Evolutionary conservation across 2,329 filamentous ascomycete species (phyloP), one percentile per base, ranked within the genome.

Genomic region (Stachybotrys chlorohalonatus): DNA sequence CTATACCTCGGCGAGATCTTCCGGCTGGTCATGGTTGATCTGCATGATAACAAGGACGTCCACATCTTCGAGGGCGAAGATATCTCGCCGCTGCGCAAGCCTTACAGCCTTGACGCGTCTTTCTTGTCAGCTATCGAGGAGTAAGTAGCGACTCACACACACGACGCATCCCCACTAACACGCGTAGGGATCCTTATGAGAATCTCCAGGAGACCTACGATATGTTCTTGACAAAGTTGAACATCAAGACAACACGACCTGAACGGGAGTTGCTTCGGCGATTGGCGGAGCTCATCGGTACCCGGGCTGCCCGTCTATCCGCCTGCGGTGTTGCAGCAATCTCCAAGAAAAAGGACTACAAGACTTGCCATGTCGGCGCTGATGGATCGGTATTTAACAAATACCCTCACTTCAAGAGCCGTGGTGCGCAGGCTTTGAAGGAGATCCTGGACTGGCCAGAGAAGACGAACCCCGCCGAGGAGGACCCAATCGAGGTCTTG

Each of bases 321-420:
- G 86, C 93, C 31, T 97, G 94, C 67, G 94, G 94, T 73, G 90
- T 99, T 54, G 91, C 93, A 11, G 94, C 93, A 56, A 96, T 99
- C 67, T 91, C 89, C 81, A 95, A 87, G 76, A 97, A 97, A 85
- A 97, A 96, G 82, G 82, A 83, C 62, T 93, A 92, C 72, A 75
- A 87, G 66, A 81, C 82, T 45, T 95, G 90, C 76, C 94, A 97
- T 71, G 94, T 99, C 47, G 94, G 94, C 64, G 94, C 94, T 52
- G 94, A 99, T 68, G 94, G 94, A 45, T 95, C 90, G 16, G 93
- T 99, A 54, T 99, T 99, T 78, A 96, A 96, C 81, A 97, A 97
- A 72, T 99, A 99, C 75, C 94, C 94, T 11, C 89, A 96, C 75
- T 99, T 99, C 83, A 96, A 96, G 80, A 83, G 85, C 55, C 87